Base-by-base conservation (phyloP, 2,329 filamentous ascomycete genomes). In the Septoria linicola region DNA sequence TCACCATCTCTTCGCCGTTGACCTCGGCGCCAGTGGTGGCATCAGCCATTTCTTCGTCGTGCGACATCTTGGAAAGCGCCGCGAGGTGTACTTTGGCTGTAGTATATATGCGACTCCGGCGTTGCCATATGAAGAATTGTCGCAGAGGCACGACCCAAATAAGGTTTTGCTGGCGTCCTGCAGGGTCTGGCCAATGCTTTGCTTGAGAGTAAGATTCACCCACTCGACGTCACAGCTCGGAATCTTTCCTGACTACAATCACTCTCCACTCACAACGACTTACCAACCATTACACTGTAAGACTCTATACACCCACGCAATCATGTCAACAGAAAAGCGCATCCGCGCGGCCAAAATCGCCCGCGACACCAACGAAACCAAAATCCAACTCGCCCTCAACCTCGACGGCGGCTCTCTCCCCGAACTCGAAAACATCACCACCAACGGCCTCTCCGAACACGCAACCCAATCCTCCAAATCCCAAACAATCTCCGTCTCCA, bases 361-460 rank as follows among this genome's bases (percentile, higher is more conserved):
- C 59, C 89, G 93, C 70, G 86, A 92, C 73, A 99, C 93, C 66
- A 97, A 97, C 76, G 93, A 99, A 77, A 99, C 93, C 69, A 96
- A 95, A 70, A 95, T 99, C 72, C 85, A 93, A 69, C 80, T 97
- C 58, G 88, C 89, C 32, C 80, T 99, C 63, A 96, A 93, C 74
- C 81, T 99, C 55, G 93, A 99, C 73, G 93, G 93, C 68, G 93
- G 92, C 65, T 78, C 77, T 35, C 72, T 83, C 27, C 61, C 70
- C 20, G 49, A 58, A 11, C 49, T 62, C 41, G 52, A 43, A 21
- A 51, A 45, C 25, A 44, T 37, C 16, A 51, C 54, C 42, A 65
- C 76, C 56, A 87, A 89, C 68, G 83, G 86, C 20, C 76, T 81
- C 11, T 79, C 85, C 7, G 59, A 63, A 57, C 93, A 99, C 70